Conservation (phyloP, 768 basidiomycete genomes). For the Trametes maxima region DNA sequence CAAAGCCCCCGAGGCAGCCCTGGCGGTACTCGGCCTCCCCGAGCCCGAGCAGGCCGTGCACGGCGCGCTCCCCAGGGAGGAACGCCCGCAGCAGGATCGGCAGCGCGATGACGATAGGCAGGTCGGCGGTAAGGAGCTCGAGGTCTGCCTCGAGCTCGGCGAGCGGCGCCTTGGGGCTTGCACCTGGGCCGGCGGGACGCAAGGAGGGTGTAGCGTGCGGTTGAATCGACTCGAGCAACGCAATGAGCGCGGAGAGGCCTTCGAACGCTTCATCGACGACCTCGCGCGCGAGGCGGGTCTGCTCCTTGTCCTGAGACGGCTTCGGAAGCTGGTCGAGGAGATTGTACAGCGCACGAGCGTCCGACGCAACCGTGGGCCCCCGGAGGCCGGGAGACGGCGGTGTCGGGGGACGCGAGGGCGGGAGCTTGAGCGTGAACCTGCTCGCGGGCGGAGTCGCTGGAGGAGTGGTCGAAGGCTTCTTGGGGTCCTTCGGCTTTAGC, state of each 20-base stretch:
- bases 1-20: conserved; percentile 73
- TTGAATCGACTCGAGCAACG: conserved; percentile 56
- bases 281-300: conserved; percentile 65
- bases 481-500: conserved; percentile 24
- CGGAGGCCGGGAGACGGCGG: conserved; percentile 44
- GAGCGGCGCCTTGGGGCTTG: conserved; percentile 19
- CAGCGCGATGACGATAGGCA: conserved; percentile 76
- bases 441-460: conserved; percentile 58
- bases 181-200: conserved; percentile 5
- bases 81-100: conserved; percentile 63
- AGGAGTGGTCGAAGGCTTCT: conserved; percentile 47
- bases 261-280: conserved; percentile 81
- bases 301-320: conserved; percentile 51
- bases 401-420: conserved; percentile 66
- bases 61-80: conserved; percentile 38
- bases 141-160: conserved; percentile 45
- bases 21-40: conserved; percentile 66
- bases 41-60: conserved; percentile 59
- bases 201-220: conserved; percentile 27
- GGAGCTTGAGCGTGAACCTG: conserved; percentile 68
- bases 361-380: conserved; percentile 49
- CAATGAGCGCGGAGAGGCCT: conserved; percentile 57
- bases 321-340: conserved; percentile 63
- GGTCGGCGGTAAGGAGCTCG: conserved; percentile 55
- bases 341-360: conserved; percentile 64